Conservation (phyloP, 2,329 filamentous ascomycete species). For the Arthroderma sp. region DNA sequence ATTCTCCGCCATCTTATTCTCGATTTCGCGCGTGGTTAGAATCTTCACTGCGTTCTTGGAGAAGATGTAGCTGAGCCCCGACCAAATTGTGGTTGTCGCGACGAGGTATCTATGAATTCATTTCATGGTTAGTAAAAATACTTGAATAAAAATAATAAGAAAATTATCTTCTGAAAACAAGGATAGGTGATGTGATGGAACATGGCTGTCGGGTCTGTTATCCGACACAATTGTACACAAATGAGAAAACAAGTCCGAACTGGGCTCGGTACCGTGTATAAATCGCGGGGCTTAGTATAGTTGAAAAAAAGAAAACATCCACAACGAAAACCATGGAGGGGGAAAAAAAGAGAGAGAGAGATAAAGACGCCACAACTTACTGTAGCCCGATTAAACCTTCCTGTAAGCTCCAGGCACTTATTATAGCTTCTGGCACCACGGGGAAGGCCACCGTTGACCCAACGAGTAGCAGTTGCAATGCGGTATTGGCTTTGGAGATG, state of each 20-base stretch:
- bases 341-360: conserved; percentile 3
- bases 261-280: no score
- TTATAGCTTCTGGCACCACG: conserved; percentile 49
- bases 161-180: neutral
- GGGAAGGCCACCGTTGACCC: conserved; percentile 73
- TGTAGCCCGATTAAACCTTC: conserved; percentile 45
- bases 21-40: conserved; percentile 37
- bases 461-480: conserved; percentile 75
- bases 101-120: conserved; percentile 55
- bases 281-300: neutral
- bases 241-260: no score
- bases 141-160: conserved; percentile 4
- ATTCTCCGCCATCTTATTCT: conserved; percentile 23
- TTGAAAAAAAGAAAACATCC: neutral
- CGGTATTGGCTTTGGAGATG: conserved; percentile 63
- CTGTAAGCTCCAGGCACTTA: conserved; percentile 40
- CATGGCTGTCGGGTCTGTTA: neutral
- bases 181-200: neutral
- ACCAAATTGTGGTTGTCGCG: conserved; percentile 82
- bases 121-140: neutral
- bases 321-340: neutral
- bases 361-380: conserved; percentile 20
- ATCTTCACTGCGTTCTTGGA: conserved; percentile 89
- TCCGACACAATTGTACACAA: no score
- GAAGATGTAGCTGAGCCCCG: conserved; percentile 81